Base-by-base conservation (phyloP, 2,329 filamentous ascomycete genomes). In the Rutstroemia sydowiana region DNA sequence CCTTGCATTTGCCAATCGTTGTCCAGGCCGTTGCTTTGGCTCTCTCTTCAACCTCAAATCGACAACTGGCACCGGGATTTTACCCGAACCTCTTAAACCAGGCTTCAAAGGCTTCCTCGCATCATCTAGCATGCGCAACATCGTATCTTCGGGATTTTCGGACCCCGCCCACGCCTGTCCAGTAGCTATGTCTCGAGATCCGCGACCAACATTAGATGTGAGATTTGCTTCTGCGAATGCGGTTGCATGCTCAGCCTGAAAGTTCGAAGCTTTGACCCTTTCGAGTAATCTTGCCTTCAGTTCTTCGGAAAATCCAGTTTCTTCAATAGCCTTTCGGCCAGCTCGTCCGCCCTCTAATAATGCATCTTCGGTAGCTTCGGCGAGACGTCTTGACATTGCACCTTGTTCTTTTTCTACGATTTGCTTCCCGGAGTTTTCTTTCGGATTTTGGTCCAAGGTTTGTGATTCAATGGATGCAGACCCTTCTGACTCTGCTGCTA, bases 81-180 rank as follows among this genome's bases (percentile, higher is more conserved):
- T 68, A 41, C 71, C 70, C 13, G 71, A 67, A 21, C 74, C 74
- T 32, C 79, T 70, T 3, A 77, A 61, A 0, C 68, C 71, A 3
- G 73, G 73, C 13, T 66, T 69, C 45, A 95, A 71, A 0, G 85
- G 87, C 63, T 90, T 89, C 54, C 80, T 81, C 23, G 88, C 79
- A 65, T 95, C 89, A 52, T 88, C 79, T 10, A 93, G 69, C 87
- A 97, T 97, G 30, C 93, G 82, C 45, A 95, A 71, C 20, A 89
- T 83, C 0, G 85, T 77, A 66, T 96, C 90, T 60, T 84, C 79
- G 1, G 85, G 71, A 5, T 73, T 74, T 69, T 97, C 93, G 11
- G 78, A 74, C 2, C 92, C 93, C 0, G 78, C 82, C 93, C 93
- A 98, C 1, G 85, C 77, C 52, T 77, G 71, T 6, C 83, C 80